Conservation (phyloP, 2,329 filamentous ascomycete species). For the Curvularia lunata region DNA sequence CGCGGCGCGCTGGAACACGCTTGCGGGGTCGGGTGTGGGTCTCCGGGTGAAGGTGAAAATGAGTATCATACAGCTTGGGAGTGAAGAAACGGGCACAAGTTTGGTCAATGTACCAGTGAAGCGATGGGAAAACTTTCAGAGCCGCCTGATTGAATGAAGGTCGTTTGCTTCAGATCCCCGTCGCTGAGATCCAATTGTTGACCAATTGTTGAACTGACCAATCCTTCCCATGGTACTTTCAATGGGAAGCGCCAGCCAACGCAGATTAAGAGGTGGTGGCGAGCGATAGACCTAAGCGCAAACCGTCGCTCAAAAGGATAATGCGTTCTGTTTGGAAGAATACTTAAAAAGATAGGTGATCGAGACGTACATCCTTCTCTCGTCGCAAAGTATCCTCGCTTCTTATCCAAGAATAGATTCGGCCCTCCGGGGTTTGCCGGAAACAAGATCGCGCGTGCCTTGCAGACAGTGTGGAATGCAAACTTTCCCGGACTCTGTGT, state of each 20-base stretch:
- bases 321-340: neutral
- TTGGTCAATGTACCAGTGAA: neutral
- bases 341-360: neutral
- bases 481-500: neutral
- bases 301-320: neutral
- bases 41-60: slow-evolving; percentile 10
- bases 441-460: neutral
- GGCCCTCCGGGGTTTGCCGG: neutral
- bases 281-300: neutral
- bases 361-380: neutral
- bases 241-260: neutral
- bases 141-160: neutral
- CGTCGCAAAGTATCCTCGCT: neutral
- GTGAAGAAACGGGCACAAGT: neutral
- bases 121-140: neutral
- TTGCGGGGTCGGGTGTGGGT: neutral
- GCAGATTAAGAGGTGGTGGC: neutral
- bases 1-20: neutral
- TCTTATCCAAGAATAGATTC: neutral
- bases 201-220: too few species aligned
- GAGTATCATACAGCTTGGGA: neutral
- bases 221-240: slow-evolving; percentile 3
- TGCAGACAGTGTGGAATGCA: neutral
- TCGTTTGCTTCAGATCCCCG: neutral
- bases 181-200: neutral